Conservation (phyloP, 306 rosid genomes). For the Gillenia trifoliata region DNA sequence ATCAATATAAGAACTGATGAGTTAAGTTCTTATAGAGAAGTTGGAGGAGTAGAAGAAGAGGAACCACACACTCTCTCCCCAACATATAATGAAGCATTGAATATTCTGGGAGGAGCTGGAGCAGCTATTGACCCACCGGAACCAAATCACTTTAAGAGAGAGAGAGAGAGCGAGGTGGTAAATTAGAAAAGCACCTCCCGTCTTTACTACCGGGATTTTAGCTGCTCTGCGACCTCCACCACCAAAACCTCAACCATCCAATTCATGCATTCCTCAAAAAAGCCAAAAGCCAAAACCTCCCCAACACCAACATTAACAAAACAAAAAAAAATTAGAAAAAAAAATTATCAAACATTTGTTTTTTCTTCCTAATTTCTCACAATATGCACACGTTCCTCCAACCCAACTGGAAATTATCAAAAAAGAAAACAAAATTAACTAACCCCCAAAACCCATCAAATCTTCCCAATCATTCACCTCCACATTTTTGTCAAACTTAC, state of each 20-base stretch:
- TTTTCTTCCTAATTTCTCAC: slow-evolving; percentile 25
- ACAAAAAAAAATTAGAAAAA: neutral
- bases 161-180: slow-evolving; percentile 7
- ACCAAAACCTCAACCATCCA: slow-evolving; percentile 53
- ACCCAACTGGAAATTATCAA: slow-evolving; percentile 20
- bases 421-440: slow-evolving; percentile 11
- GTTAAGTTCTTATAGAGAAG: neutral
- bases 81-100: neutral
- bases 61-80: neutral
- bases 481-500: slow-evolving; percentile 33
- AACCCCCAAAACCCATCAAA: slow-evolving; percentile 18
- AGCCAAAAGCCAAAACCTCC: neutral
- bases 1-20: neutral
- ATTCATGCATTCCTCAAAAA: neutral
- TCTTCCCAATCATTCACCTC: slow-evolving; percentile 30
- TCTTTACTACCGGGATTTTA: slow-evolving; percentile 34
- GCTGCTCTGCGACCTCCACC: slow-evolving; percentile 49
- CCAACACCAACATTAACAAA: neutral
- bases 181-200: slow-evolving; percentile 28
- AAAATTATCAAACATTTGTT: neutral
- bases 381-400: slow-evolving; percentile 71
- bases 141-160: too few species aligned
- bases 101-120: neutral
- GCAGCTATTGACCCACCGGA: neutral
- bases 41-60: slow-evolving; percentile 11